phyloP scores from a whole-genome alignment of 2,329 filamentous ascomycete genomes.

The Biscogniauxia sp. region DNA sequence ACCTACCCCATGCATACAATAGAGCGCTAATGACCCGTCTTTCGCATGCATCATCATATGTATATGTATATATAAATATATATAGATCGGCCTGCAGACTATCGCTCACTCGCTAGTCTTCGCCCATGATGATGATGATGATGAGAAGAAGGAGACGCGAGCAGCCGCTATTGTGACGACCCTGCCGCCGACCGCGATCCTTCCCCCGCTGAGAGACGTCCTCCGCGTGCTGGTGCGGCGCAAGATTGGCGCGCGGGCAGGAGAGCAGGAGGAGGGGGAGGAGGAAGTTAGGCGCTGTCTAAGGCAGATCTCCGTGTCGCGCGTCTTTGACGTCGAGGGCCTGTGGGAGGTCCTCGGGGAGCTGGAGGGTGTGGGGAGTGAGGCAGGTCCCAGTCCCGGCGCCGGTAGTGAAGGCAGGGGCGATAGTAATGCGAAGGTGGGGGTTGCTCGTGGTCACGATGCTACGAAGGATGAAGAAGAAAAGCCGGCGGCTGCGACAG shows the following conservation, averaged over 20 bases:
- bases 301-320: slow-evolving; percentile 51
- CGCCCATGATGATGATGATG: not conserved
- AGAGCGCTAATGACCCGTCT: too few relatives aligned
- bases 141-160: slow-evolving; percentile 1
- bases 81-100: slow-evolving; percentile 46
- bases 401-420: not conserved
- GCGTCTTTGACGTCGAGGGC: slow-evolving; percentile 59
- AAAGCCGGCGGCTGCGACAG: not conserved
- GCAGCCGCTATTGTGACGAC: slow-evolving; percentile 50
- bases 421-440: not conserved
- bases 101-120: slow-evolving; percentile 40
- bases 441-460: too few relatives aligned
- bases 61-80: not conserved
- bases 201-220: slow-evolving; percentile 42
- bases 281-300: slow-evolving; percentile 38
- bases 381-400: not conserved
- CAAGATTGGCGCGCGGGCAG: slow-evolving; percentile 15
- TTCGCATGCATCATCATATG: too few relatives aligned
- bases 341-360: slow-evolving; percentile 57
- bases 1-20: too few relatives aligned
- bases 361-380: slow-evolving; percentile 31
- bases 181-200: slow-evolving; percentile 39
- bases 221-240: slow-evolving; percentile 36
- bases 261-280: slow-evolving; percentile 14
- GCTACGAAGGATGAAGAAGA: not conserved